Evolutionary conservation across 1,284 basidiomycete species (phyloP).

Genomic region (Ceratobasidium sp.): DNA sequence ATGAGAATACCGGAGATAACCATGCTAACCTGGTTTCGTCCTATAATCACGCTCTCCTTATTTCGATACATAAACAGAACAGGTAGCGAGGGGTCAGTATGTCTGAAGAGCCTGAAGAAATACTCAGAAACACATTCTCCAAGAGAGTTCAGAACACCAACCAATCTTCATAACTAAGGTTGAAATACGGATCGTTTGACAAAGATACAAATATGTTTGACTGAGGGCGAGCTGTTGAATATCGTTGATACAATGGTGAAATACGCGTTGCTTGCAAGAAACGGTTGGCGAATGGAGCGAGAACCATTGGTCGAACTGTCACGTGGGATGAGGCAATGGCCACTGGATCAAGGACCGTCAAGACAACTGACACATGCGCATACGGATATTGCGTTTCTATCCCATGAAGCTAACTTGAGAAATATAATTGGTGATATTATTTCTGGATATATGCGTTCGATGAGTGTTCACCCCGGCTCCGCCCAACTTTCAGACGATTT

Average conservation of each 20-base stretch:
- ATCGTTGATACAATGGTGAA: background rate
- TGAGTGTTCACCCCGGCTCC: too few species aligned
- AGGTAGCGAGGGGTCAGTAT: slow-evolving; percentile 71
- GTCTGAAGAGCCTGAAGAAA: slow-evolving; percentile 79
- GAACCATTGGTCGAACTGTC: slow-evolving; percentile 12
- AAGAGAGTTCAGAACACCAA: slow-evolving; percentile 55
- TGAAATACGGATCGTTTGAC: slow-evolving; percentile 90
- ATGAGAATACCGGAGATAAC: slow-evolving; percentile 8
- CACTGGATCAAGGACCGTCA: too few species aligned
- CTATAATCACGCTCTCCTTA: slow-evolving; percentile 90
- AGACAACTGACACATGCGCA: too few species aligned
- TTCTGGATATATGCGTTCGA: too few species aligned
- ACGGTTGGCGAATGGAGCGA: background rate
- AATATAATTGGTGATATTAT: too few species aligned
- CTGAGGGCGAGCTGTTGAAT: background rate
- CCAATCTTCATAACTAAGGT: slow-evolving; percentile 95
- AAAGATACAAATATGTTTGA: slow-evolving; percentile 77
- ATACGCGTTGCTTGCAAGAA: background rate
- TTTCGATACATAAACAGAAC: slow-evolving; percentile 92
- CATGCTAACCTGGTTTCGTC: slow-evolving; percentile 75
- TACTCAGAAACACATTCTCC: slow-evolving; percentile 29
- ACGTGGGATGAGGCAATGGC: background rate
- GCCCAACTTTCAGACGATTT: too few species aligned
- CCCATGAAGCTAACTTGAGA: too few species aligned
- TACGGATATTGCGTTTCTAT: too few species aligned